Evolutionary conservation across 2,329 filamentous ascomycete species (phyloP), one percentile per base, ranked within the genome.

Genomic region (Corinectria fuckeliana): DNA sequence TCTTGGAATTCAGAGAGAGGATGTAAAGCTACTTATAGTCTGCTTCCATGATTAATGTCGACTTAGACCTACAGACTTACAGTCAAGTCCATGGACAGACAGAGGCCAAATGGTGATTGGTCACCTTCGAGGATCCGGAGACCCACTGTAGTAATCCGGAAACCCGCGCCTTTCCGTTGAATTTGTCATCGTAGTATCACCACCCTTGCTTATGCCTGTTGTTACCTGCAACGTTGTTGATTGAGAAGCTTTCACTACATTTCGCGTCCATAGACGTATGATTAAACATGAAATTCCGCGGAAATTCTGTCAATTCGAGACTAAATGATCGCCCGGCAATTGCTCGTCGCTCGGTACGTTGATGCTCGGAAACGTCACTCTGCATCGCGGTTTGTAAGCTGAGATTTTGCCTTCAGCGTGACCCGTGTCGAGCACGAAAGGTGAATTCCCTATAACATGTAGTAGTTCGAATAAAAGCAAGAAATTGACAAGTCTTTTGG

Each of bases 381-480:
- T 18, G 32, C n/a, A n/a, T 36, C n/a, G 18, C n/a, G 8, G 32
- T 4, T 36, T n/a, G n/a, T 36, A 7, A 36, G 32, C 32, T 36
- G 18, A 25, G n/a, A n/a, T 10, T 18, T n/a, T 13, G 7, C 8
- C 14, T 25, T 14, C 34, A 69, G 67, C 69, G 67, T 23, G 66
- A 69, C 49, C 67, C 67, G 28, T 69, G 67, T 36, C 66, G 67
- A 7, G 50, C 56, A 5, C 56, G 67, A 60, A 69, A 69, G 32
- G 67, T 66, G 18, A 30, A 16, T 21, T 7, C 14, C 16, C 2
- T 14, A 16, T 10, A 9, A 5, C 32, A 30, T 9, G 2, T 18
- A n/a, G n/a, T n/a, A n/a, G n/a, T n/a, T n/a, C 5, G 7, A 14
- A 13, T 1, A 10, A 3, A 4, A 5, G 2, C 10, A 3, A 18